Evolutionary conservation across 2,329 filamentous ascomycete species (phyloP).

Genomic region (Cryphonectria nitschkei): DNA sequence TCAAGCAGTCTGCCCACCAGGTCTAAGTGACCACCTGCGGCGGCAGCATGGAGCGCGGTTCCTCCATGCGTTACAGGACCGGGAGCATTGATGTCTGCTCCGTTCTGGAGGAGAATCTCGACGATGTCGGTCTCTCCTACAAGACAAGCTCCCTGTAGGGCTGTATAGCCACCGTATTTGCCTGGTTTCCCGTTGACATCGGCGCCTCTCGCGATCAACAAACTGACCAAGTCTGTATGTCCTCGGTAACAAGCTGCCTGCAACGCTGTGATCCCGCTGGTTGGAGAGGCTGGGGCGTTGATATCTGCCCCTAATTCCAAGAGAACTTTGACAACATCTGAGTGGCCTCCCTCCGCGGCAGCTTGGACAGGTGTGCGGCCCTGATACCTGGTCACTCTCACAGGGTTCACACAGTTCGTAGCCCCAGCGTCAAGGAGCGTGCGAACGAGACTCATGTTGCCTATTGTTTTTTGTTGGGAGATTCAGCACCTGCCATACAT

Average conservation of each 20-base stretch:
- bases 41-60: conserved; percentile 31
- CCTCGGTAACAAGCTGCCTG: conserved; percentile 31
- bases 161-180: conserved; percentile 36
- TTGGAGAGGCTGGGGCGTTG: conserved; percentile 36
- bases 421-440: conserved; percentile 37
- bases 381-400: conserved; percentile 37
- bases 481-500: background rate
- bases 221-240: conserved; percentile 22
- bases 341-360: conserved; percentile 38
- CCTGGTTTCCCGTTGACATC: conserved; percentile 30
- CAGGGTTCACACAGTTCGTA: conserved; percentile 35
- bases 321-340: conserved; percentile 36
- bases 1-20: conserved; percentile 29
- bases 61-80: conserved; percentile 32
- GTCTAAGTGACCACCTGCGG: conserved; percentile 25
- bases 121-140: conserved; percentile 41
- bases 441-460: conserved; percentile 33
- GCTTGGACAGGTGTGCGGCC: conserved; percentile 45
- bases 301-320: conserved; percentile 42
- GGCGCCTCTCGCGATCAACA: conserved; percentile 30
- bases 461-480: background rate
- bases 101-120: conserved; percentile 29
- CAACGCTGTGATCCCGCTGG: conserved; percentile 32
- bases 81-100: conserved; percentile 33
- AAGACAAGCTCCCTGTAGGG: conserved; percentile 41